Percentiles rank a stretch among this genome's conserved stretches.
Conservation (phyloP, 148 eudicot genomes). For the Vaccinium corymbosum region DNA sequence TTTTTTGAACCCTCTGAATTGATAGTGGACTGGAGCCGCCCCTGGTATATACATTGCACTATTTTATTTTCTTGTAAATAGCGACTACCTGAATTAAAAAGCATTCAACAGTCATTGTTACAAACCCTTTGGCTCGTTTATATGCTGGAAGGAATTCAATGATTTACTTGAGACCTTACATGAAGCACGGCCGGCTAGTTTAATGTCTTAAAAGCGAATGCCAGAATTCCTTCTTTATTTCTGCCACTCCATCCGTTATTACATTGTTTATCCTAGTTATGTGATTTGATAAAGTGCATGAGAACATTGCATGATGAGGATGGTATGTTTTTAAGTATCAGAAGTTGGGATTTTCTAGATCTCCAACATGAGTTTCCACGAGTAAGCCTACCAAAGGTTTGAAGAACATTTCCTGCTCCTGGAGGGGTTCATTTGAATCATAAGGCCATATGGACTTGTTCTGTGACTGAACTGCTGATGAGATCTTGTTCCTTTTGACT, state of each 20-base stretch:
- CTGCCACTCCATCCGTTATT: not conserved
- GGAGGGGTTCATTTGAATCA: not conserved
- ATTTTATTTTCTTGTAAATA: too few species aligned
- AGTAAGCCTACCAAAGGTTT: not conserved
- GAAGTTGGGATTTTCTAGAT: not conserved
- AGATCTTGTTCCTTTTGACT: not conserved
- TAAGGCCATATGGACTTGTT: not conserved
- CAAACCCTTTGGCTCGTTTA: too few species aligned
- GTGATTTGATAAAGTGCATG: slow-evolving; percentile 4
- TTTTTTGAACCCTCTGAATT: too few species aligned
- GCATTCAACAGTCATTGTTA: too few species aligned
- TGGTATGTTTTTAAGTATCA: not conserved
- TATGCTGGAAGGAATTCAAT: too few species aligned
- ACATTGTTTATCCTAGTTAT: not conserved
- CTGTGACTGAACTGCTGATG: not conserved
- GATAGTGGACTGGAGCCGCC: too few species aligned
- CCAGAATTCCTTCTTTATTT: too few species aligned
- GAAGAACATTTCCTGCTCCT: not conserved
- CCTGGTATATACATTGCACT: too few species aligned
- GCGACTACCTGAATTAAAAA: too few species aligned
- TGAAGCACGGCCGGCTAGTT: too few species aligned
- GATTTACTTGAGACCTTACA: too few species aligned
- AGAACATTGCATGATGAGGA: not conserved
- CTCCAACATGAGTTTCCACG: not conserved
- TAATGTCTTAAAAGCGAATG: too few species aligned